Percentiles rank a stretch among this genome's conserved stretches.
These are phyloP conservation scores for Auricularia sp. DNA, from an alignment of 768 basidiomycete species.

Conservation along the genomic window DNA sequence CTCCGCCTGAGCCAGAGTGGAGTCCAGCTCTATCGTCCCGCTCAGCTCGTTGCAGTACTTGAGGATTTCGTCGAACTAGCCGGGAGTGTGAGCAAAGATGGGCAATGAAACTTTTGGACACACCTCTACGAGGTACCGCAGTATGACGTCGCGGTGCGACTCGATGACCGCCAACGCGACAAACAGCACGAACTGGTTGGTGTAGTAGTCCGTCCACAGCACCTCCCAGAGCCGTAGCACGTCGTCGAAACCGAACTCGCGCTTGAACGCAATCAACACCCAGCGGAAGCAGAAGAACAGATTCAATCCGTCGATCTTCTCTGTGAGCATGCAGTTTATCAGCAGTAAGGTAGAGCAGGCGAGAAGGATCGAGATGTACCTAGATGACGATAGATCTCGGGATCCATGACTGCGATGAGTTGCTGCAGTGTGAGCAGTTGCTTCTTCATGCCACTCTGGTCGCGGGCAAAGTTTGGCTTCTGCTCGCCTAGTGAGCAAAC, in stretches of 20 bases:
- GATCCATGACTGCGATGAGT: constrained; percentile 88
- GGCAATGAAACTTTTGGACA: constrained; percentile 13
- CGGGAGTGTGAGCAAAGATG: not conserved
- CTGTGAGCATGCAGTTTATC: constrained; percentile 28
- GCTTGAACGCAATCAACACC: constrained; percentile 90
- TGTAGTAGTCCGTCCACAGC: constrained; percentile 86
- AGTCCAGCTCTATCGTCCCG: constrained; percentile 95
- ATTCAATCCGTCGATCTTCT: constrained; percentile 83
- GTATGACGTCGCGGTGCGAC: constrained; percentile 88
- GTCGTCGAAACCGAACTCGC: constrained; percentile 90
- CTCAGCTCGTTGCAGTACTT: constrained; percentile 93
- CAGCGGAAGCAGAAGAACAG: constrained; percentile 98
- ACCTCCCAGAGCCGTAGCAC: constrained; percentile 90
- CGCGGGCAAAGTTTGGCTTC: constrained; percentile 92
- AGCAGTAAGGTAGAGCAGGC: not conserved
- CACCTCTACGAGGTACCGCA: constrained; percentile 91
- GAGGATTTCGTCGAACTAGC: constrained; percentile 70
- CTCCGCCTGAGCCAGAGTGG: constrained; percentile 91
- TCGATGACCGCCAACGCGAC: constrained; percentile 90
- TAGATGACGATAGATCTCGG: constrained; percentile 85
- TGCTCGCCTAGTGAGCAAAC: constrained; percentile 20
- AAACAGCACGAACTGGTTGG: constrained; percentile 81
- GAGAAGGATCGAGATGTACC: constrained; percentile 32
- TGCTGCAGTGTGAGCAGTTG: constrained; percentile 85
- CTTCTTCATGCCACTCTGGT: constrained; percentile 97